Percentiles rank a stretch among this genome's conserved stretches.
These are phyloP conservation scores for Chaetomium cochliodes DNA, from an alignment of 495 filamentous ascomycete genomes.

Conservation along the genomic window DNA sequence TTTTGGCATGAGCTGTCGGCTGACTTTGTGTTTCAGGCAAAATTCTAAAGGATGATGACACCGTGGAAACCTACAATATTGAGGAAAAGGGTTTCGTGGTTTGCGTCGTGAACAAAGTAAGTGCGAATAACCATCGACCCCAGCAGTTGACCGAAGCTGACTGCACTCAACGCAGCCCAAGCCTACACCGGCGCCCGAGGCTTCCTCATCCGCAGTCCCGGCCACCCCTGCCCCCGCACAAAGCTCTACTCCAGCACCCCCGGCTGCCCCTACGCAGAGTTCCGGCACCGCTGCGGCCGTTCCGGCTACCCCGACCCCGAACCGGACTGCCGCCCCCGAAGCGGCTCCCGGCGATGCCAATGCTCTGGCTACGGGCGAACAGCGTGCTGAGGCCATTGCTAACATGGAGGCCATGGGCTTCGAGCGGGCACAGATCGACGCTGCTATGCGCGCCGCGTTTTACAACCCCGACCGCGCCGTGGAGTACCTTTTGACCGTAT, in stretches of 20 bases:
- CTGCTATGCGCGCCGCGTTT: slow-evolving; percentile 92
- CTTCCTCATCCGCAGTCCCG: slow-evolving; percentile 54
- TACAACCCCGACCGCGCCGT: slow-evolving; percentile 97
- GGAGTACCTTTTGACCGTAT: slow-evolving; percentile 86
- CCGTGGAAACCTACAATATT: slow-evolving; percentile 92
- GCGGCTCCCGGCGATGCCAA: slow-evolving; percentile 55
- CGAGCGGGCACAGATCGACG: slow-evolving; percentile 76
- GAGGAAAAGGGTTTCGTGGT: slow-evolving; percentile 99
- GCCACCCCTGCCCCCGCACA: slow-evolving; percentile 69
- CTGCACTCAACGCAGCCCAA: slow-evolving; percentile 34
- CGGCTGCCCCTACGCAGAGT: slow-evolving; percentile 56
- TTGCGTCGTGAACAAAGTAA: slow-evolving; percentile 93
- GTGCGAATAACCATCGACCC: slow-evolving; percentile 1
- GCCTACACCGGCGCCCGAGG: slow-evolving; percentile 55
- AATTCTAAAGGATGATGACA: slow-evolving; percentile 94
- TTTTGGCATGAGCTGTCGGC: slow-evolving; percentile 11
- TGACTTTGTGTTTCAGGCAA: slow-evolving; percentile 61
- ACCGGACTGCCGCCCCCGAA: slow-evolving; percentile 45
- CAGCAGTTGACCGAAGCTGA: neutral
- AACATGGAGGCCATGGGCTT: slow-evolving; percentile 99
- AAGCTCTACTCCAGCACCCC: slow-evolving; percentile 57
- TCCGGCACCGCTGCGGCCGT: slow-evolving; percentile 61
- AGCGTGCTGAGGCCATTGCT: slow-evolving; percentile 80
- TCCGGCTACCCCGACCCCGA: slow-evolving; percentile 65
- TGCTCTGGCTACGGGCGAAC: slow-evolving; percentile 75